A percentile compares a stretch with the other conserved stretches of the same genome.
Evolutionary conservation across 2,329 filamentous ascomycete genomes (phyloP).

Genomic region (Paramyrothecium roridum): DNA sequence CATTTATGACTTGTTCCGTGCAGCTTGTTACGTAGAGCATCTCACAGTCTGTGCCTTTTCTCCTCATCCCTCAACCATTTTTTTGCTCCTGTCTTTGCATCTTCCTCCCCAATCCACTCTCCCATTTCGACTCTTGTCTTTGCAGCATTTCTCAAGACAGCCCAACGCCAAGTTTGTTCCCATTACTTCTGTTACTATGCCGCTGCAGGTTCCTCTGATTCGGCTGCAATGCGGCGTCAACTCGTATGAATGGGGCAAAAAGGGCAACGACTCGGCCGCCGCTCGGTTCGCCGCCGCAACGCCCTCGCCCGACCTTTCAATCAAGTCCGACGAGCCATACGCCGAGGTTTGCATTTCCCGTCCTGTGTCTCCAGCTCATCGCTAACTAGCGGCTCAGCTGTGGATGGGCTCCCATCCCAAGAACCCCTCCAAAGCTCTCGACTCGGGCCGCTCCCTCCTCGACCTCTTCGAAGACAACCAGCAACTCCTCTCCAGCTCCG

Average conservation of each 20-base stretch:
- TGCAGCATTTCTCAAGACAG: too few relatives aligned
- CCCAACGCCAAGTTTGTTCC: not conserved
- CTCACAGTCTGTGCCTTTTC: not conserved
- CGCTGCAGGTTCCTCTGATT: conserved; percentile 71
- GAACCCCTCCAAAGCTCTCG: conserved; percentile 86
- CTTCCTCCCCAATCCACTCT: not conserved
- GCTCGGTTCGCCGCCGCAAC: conserved; percentile 88
- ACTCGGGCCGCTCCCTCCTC: conserved; percentile 79
- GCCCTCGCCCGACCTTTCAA: conserved; percentile 66
- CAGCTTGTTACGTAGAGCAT: not conserved
- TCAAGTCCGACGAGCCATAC: conserved; percentile 87
- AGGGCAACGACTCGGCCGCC: conserved; percentile 81
- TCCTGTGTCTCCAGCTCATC: not conserved
- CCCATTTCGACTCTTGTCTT: too few relatives aligned
- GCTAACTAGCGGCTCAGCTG: conserved; percentile 51
- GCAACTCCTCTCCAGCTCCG: conserved; percentile 70
- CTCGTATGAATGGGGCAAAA: conserved; percentile 98
- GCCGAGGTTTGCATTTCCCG: conserved; percentile 65
- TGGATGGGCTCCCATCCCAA: conserved; percentile 99
- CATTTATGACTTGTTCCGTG: not conserved
- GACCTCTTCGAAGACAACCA: conserved; percentile 87
- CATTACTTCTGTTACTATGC: conserved; percentile 34
- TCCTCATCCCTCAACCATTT: not conserved
- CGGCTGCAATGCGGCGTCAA: conserved; percentile 90
- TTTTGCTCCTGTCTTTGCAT: not conserved